Evolutionary conservation across 1,284 basidiomycete species (phyloP).

Genomic region (Ceratobasidium theobromae): DNA sequence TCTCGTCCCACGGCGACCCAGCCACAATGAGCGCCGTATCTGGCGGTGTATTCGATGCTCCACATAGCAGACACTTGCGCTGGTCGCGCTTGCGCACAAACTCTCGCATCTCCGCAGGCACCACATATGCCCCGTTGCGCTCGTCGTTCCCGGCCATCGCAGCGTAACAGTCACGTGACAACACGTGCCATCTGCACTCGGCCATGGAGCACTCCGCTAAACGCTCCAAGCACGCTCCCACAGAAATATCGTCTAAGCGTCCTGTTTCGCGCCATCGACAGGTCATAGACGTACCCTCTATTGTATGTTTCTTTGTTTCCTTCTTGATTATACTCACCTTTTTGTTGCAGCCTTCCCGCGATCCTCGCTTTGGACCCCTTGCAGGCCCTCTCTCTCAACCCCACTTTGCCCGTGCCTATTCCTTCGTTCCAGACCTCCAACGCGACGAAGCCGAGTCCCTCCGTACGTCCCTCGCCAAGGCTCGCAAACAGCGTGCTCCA

Average conservation of each 20-base stretch:
- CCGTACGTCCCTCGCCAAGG: conserved; percentile 64
- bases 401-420: conserved; percentile 75
- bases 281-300: conserved; percentile 71
- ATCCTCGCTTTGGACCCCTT: conserved; percentile 85
- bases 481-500: conserved; percentile 60
- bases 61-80: conserved; percentile 25
- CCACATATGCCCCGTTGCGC: conserved; percentile 6
- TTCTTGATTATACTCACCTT: neutral
- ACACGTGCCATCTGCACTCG: neutral
- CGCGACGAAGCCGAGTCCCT: conserved; percentile 67
- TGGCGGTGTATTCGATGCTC: conserved; percentile 13
- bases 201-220: conserved; percentile 45
- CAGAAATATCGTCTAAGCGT: conserved; percentile 81
- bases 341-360: conserved; percentile 60
- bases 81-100: conserved; percentile 30
- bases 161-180: neutral
- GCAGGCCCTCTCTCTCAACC: conserved; percentile 70
- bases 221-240: conserved; percentile 89
- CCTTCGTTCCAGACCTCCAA: conserved; percentile 74
- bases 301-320: conserved; percentile 50
- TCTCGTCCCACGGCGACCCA: conserved; percentile 29
- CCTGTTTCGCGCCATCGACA: conserved; percentile 77
- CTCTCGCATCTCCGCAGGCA: conserved; percentile 9
- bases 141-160: conserved; percentile 24
- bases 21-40: conserved; percentile 23